Evolutionary conservation across 768 basidiomycete species (phyloP).

Genomic region (Suillus spraguei): DNA sequence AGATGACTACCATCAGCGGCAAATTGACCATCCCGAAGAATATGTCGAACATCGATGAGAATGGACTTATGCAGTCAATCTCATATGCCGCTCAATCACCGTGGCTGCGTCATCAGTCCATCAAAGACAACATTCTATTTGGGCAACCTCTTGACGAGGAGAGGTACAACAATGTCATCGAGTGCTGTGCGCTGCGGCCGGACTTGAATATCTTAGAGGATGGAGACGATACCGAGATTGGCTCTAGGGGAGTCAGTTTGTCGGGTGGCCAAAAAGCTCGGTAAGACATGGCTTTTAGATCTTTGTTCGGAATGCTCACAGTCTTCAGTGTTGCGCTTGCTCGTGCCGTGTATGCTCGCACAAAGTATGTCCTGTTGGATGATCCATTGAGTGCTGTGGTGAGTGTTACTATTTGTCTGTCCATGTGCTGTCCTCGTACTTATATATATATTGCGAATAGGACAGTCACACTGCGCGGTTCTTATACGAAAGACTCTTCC

Average conservation of each 20-base stretch:
- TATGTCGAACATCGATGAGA: conserved; percentile 55
- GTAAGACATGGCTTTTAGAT: conserved; percentile 34
- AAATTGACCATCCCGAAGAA: conserved; percentile 46
- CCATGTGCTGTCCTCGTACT: not conserved
- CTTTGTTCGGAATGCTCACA: conserved; percentile 13
- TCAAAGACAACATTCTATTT: conserved; percentile 82
- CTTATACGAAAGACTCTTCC: conserved; percentile 63
- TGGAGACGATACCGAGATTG: conserved; percentile 86
- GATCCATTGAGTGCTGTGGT: conserved; percentile 85
- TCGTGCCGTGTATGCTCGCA: conserved; percentile 76
- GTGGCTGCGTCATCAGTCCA: conserved; percentile 71
- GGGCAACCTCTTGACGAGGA: conserved; percentile 70
- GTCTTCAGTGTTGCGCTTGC: conserved; percentile 72
- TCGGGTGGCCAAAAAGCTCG: conserved; percentile 85
- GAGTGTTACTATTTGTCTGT: conserved; percentile 28
- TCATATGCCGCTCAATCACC: conserved; percentile 77
- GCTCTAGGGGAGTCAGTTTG: conserved; percentile 67
- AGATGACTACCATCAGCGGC: conserved; percentile 40
- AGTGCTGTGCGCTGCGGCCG: conserved; percentile 78
- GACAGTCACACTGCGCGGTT: conserved; percentile 70
- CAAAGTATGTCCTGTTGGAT: conserved; percentile 73
- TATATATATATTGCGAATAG: conserved; percentile 32
- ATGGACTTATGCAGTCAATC: conserved; percentile 62
- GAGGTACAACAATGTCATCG: conserved; percentile 75
- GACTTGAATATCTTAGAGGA: conserved; percentile 87